Conservation (phyloP, 2,329 filamentous ascomycete species). For the Exophiala alcalophila region DNA sequence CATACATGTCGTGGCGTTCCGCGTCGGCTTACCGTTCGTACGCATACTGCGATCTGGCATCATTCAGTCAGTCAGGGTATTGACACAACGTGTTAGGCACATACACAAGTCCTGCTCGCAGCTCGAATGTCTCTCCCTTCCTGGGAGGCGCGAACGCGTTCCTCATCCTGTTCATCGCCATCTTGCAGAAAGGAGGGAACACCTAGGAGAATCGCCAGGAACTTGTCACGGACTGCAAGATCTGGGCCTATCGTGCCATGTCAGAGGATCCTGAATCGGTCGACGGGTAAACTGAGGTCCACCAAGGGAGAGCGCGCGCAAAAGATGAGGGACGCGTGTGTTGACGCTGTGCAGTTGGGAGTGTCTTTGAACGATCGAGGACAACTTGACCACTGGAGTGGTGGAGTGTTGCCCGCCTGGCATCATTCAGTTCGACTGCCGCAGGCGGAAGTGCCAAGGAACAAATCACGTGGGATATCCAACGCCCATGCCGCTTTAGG, state of each 20-base stretch:
- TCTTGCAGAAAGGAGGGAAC: constrained; percentile 40
- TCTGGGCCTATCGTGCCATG: constrained; percentile 23
- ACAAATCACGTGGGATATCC: too few relatives aligned
- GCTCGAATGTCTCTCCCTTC: constrained; percentile 97
- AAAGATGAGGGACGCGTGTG: too few relatives aligned
- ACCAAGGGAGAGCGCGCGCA: too few relatives aligned
- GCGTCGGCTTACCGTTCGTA: constrained; percentile 68
- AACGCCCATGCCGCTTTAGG: too few relatives aligned
- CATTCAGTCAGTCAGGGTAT: constrained; percentile 37
- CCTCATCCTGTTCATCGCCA: constrained; percentile 95
- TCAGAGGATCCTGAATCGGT: not conserved
- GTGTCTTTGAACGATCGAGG: too few relatives aligned
- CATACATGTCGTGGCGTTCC: constrained; percentile 5
- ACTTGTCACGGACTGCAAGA: constrained; percentile 8
- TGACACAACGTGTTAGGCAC: constrained; percentile 29
- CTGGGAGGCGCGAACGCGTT: constrained; percentile 88
- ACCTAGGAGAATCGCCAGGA: constrained; percentile 1
- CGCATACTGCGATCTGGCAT: constrained; percentile 83
- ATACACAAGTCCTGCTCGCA: constrained; percentile 83
- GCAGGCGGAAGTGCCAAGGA: too few relatives aligned
- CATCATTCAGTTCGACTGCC: too few relatives aligned
- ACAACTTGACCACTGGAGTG: too few relatives aligned
- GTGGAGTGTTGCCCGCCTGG: too few relatives aligned
- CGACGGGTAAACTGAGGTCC: not conserved
- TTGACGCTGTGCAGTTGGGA: too few relatives aligned